phyloP scores from a whole-genome alignment of 2,329 filamentous ascomycete species.

The Xylariaceae sp. region DNA sequence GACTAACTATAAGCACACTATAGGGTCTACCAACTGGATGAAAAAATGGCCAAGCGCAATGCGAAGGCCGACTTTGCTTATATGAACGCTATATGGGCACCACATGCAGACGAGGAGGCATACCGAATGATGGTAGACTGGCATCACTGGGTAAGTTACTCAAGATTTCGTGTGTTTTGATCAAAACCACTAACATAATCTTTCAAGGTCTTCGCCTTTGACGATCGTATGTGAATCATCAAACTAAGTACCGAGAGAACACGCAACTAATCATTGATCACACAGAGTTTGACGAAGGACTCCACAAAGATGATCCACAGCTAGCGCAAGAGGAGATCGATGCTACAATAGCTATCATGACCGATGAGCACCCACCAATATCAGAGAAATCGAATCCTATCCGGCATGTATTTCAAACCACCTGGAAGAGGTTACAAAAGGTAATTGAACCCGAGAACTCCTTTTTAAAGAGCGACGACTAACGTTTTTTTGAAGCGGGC shows the following conservation, averaged over 20 bases:
- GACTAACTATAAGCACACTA: background rate
- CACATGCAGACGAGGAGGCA: slow-evolving; percentile 33
- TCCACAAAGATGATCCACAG: slow-evolving; percentile 34
- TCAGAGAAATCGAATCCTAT: slow-evolving; percentile 33
- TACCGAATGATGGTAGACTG: slow-evolving; percentile 39
- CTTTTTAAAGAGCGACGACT: background rate
- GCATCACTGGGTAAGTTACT: slow-evolving; percentile 35
- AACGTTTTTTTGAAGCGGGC: background rate
- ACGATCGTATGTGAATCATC: slow-evolving; percentile 23
- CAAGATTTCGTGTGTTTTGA: background rate
- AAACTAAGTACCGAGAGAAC: background rate
- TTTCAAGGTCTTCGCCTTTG: slow-evolving; percentile 23
- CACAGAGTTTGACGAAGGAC: slow-evolving; percentile 42
- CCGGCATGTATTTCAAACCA: slow-evolving; percentile 38
- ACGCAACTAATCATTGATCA: background rate
- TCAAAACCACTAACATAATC: background rate
- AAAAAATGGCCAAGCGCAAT: slow-evolving; percentile 27
- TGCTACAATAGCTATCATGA: slow-evolving; percentile 32
- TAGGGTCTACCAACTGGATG: slow-evolving; percentile 30
- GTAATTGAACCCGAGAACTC: background rate
- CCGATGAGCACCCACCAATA: slow-evolving; percentile 32
- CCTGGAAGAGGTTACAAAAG: slow-evolving; percentile 36
- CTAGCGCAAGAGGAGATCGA: slow-evolving; percentile 35
- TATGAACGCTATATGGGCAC: slow-evolving; percentile 34
- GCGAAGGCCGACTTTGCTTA: slow-evolving; percentile 34